Percentiles rank a stretch among this genome's conserved stretches.
phyloP scores from a whole-genome alignment of 2,329 filamentous ascomycete species.

The Albifimbria verrucaria region DNA sequence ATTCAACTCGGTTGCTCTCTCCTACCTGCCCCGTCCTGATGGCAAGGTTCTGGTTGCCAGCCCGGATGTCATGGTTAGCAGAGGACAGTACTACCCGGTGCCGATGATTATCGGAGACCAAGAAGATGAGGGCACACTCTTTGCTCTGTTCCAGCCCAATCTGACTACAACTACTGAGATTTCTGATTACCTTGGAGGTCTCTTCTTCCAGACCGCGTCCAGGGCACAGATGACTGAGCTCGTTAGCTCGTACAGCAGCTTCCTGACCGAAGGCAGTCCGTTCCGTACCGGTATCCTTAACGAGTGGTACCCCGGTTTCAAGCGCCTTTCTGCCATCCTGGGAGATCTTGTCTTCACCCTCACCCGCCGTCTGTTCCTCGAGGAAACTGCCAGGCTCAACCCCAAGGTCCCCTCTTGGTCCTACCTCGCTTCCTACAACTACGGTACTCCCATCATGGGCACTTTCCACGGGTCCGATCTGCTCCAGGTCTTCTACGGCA shows the following conservation, averaged over 20 bases:
- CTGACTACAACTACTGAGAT: constrained; percentile 59
- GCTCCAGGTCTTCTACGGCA: constrained; percentile 64
- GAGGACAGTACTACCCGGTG: constrained; percentile 47
- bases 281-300: constrained; percentile 69
- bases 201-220: constrained; percentile 60
- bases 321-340: constrained; percentile 70
- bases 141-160: constrained; percentile 67
- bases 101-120: constrained; percentile 65
- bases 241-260: constrained; percentile 60
- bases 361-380: constrained; percentile 62
- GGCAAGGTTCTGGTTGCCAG: constrained; percentile 58
- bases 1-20: constrained; percentile 66
- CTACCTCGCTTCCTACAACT: constrained; percentile 70
- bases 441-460: constrained; percentile 68
- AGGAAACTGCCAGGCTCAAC: constrained; percentile 38
- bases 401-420: constrained; percentile 68
- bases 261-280: constrained; percentile 59
- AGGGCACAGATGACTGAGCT: constrained; percentile 49
- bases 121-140: constrained; percentile 77
- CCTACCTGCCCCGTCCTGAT: constrained; percentile 73
- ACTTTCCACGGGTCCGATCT: constrained; percentile 74
- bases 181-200: constrained; percentile 55
- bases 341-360: constrained; percentile 76
- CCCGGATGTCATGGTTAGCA: constrained; percentile 53
- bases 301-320: constrained; percentile 73